These are phyloP conservation scores for Fusarium bulbicola DNA, from an alignment of 2,329 filamentous ascomycete genomes.

Conservation along the genomic window DNA sequence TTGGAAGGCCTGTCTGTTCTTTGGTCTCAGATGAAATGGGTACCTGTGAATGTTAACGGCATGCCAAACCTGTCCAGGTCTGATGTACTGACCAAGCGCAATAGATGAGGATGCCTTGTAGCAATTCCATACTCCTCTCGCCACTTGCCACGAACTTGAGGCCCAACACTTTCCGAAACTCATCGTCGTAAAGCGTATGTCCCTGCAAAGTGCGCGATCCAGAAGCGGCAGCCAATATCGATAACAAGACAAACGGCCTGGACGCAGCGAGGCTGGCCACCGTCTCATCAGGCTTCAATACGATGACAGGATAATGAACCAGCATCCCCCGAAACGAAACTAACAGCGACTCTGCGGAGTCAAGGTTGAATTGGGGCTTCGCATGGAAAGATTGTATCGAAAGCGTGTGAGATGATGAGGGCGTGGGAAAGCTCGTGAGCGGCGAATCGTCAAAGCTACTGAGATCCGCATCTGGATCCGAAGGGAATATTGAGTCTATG, in stretches of 20 bases:
- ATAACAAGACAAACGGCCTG: slow-evolving; percentile 63
- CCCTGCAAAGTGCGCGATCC: slow-evolving; percentile 59
- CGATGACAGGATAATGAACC: slow-evolving; percentile 55
- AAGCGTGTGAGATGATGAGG: slow-evolving; percentile 44
- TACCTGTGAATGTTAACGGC: slow-evolving; percentile 53
- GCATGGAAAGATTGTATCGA: slow-evolving; percentile 53
- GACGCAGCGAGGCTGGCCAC: slow-evolving; percentile 56
- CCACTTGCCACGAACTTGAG: slow-evolving; percentile 66
- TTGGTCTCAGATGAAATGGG: slow-evolving; percentile 63
- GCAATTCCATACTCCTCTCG: slow-evolving; percentile 64
- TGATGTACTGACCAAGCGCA: slow-evolving; percentile 59
- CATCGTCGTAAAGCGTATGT: slow-evolving; percentile 64
- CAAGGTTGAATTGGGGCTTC: slow-evolving; percentile 64
- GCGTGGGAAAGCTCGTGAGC: slow-evolving; percentile 38
- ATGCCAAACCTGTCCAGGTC: no score
- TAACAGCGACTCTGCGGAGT: slow-evolving; percentile 60
- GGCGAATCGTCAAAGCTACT: slow-evolving; percentile 32
- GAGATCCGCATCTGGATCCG: slow-evolving; percentile 36
- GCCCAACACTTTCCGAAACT: slow-evolving; percentile 65
- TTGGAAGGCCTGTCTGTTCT: slow-evolving; percentile 58
- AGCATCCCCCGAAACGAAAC: slow-evolving; percentile 56
- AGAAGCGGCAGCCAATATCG: slow-evolving; percentile 62
- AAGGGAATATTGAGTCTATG: slow-evolving; percentile 53
- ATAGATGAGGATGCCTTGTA: slow-evolving; percentile 67
- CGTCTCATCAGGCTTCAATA: slow-evolving; percentile 51